A percentile compares a stretch with the other conserved stretches of the same genome.
Evolutionary conservation across 23 red algal species (phyloP).

Genomic region (Gracilaria gracilis): DNA sequence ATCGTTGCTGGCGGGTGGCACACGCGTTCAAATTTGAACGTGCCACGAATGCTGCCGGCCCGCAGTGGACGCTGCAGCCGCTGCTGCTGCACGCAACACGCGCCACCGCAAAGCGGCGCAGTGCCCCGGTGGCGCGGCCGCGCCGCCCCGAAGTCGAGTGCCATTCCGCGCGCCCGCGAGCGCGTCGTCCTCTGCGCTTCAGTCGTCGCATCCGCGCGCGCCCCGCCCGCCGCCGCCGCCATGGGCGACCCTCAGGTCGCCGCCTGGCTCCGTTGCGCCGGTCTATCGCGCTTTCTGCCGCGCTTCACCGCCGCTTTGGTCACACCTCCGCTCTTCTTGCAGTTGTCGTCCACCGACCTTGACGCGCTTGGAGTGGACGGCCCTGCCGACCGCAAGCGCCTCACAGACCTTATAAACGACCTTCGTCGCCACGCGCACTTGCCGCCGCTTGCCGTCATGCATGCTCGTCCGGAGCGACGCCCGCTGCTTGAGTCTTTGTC

Average conservation of each 20-base stretch:
- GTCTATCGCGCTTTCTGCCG: constrained; percentile 61
- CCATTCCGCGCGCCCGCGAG: too few relatives aligned
- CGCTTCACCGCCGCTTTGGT: constrained; percentile 59
- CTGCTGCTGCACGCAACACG: not conserved
- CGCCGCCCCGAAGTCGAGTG: too few relatives aligned
- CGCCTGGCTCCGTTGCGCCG: constrained; percentile 64
- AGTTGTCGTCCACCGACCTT: constrained; percentile 43
- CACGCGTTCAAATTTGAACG: not conserved
- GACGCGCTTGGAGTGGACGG: constrained; percentile 60
- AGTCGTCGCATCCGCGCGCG: not conserved
- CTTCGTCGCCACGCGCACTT: constrained; percentile 12
- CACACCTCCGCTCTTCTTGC: constrained; percentile 33
- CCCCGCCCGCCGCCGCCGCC: not conserved
- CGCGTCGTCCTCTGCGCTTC: not conserved
- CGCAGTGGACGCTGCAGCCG: not conserved
- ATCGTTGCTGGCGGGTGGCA: not conserved
- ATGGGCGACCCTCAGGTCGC: constrained; percentile 70
- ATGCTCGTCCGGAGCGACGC: not conserved
- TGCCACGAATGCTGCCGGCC: not conserved
- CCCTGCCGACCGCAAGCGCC: constrained; percentile 74
- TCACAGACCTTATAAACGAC: constrained; percentile 55
- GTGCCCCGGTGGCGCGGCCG: too few relatives aligned
- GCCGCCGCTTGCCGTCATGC: not conserved
- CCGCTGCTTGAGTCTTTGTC: not conserved
- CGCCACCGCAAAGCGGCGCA: too few relatives aligned